A percentile compares a stretch with the other conserved stretches of the same genome.
phyloP scores from a whole-genome alignment of 1,139 yeast species.

The Geotrichum australiense region DNA sequence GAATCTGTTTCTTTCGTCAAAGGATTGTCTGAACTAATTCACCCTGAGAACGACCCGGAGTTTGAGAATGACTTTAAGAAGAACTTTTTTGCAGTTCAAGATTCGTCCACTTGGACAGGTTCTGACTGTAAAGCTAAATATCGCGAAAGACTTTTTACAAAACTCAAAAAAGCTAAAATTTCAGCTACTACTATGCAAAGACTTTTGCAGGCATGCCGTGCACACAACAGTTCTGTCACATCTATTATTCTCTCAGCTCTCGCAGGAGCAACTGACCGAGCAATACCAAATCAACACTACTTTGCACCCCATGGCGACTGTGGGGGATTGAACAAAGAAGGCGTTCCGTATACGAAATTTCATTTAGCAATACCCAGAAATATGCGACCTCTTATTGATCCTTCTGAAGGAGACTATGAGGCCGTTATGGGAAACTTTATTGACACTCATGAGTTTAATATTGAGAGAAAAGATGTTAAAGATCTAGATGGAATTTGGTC shows the following conservation, averaged over 20 bases:
- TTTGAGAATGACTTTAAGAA: constrained; percentile 1
- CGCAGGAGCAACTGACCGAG: not conserved
- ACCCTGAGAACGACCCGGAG: not conserved
- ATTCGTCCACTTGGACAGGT: not conserved
- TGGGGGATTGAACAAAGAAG: not conserved
- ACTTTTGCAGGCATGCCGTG: not conserved
- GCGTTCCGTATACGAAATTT: not conserved
- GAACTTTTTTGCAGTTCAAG: not conserved
- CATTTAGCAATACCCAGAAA: not conserved
- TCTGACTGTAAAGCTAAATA: not conserved
- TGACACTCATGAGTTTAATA: no score
- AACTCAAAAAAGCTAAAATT: not conserved
- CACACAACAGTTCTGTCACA: not conserved
- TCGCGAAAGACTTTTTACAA: not conserved
- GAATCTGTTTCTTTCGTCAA: no score
- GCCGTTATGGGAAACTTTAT: no score
- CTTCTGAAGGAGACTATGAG: no score
- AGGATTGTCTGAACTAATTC: no score
- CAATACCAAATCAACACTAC: not conserved
- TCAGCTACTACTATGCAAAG: not conserved
- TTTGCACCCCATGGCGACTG: constrained; percentile 1
- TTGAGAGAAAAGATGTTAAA: no score
- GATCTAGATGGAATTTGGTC: no score
- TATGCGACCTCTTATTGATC: constrained; percentile 1
- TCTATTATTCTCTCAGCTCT: not conserved